Percentiles rank a stretch among this genome's conserved stretches.
These are phyloP conservation scores for Euphorbia peplus DNA, from an alignment of 345 rosid species.

Conservation along the genomic window DNA sequence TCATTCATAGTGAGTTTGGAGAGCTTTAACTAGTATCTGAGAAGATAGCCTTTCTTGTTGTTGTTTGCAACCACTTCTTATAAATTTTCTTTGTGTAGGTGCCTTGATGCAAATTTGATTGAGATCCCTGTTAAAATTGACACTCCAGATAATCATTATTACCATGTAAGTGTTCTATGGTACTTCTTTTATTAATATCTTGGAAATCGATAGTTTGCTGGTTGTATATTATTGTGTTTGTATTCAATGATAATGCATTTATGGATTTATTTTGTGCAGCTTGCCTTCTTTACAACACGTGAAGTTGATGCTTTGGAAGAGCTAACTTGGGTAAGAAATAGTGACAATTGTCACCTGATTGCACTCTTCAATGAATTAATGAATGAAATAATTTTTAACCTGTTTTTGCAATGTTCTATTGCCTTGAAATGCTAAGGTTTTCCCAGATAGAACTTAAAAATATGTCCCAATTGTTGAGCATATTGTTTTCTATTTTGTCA, in stretches of 20 bases:
- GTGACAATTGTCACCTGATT: not conserved
- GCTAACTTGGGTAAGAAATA: conserved; percentile 72
- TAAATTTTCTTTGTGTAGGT: conserved; percentile 40
- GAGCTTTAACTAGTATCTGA: not conserved
- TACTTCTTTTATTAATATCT: not conserved
- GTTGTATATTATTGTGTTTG: not conserved
- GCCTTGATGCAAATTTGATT: conserved; percentile 79
- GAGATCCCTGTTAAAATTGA: conserved; percentile 92
- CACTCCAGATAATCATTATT: conserved; percentile 78
- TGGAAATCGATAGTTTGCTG: not conserved
- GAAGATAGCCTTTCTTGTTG: not conserved
- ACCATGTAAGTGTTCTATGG: conserved; percentile 57
- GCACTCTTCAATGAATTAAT: not conserved
- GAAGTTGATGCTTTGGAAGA: conserved; percentile 72
- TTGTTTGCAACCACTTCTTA: conserved; percentile 2
- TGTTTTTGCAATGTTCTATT: not conserved
- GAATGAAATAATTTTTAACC: not conserved
- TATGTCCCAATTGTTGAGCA: not conserved
- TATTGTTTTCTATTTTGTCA: not conserved
- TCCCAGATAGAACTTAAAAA: not conserved
- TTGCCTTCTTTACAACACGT: conserved; percentile 83
- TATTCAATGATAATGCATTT: not conserved
- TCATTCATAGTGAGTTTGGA: too few species aligned
- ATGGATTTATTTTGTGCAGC: conserved; percentile 38
- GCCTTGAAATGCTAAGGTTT: not conserved